A percentile compares a stretch with the other conserved stretches of the same genome.
These are phyloP conservation scores for Murraya paniculata DNA, from an alignment of 345 rosid species.

Conservation along the genomic window DNA sequence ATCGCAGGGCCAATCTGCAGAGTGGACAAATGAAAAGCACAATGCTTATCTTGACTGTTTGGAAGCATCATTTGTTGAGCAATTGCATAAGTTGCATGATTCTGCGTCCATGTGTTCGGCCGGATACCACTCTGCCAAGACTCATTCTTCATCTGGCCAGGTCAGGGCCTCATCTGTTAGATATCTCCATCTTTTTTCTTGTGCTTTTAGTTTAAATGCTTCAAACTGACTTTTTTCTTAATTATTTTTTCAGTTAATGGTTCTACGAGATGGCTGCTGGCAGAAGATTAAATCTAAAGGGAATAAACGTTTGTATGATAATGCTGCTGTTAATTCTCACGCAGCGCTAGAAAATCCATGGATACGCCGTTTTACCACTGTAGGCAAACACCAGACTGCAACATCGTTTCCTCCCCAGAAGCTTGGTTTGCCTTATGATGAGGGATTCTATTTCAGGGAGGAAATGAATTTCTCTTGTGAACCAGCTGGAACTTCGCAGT, in stretches of 20 bases:
- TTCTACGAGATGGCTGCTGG: slow-evolving; percentile 40
- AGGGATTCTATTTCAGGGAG: slow-evolving; percentile 24
- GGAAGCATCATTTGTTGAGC: slow-evolving; percentile 69
- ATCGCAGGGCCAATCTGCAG: slow-evolving; percentile 41
- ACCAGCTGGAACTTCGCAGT: slow-evolving; percentile 21
- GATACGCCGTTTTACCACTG: slow-evolving; percentile 11
- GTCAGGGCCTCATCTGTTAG: slow-evolving; percentile 31
- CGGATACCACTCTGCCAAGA: slow-evolving; percentile 15
- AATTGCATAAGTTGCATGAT: slow-evolving; percentile 51
- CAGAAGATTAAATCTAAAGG: slow-evolving; percentile 37
- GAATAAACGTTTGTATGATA: slow-evolving; percentile 31
- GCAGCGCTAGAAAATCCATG: slow-evolving; percentile 19
- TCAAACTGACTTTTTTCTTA: background rate
- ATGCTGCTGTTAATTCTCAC: slow-evolving; percentile 37
- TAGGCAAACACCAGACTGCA: slow-evolving; percentile 1
- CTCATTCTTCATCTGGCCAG: slow-evolving; percentile 37
- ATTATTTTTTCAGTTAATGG: slow-evolving; percentile 38
- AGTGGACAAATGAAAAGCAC: slow-evolving; percentile 84
- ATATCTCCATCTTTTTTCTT: background rate
- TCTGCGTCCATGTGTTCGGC: slow-evolving; percentile 20
- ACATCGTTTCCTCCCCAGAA: slow-evolving; percentile 21
- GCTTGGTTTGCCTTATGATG: slow-evolving; percentile 2
- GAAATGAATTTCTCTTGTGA: slow-evolving; percentile 23
- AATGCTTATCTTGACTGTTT: slow-evolving; percentile 46
- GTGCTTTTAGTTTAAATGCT: background rate